Conservation (phyloP, 2,329 filamentous ascomycete genomes). For the Scedosporium aurantiacum region DNA sequence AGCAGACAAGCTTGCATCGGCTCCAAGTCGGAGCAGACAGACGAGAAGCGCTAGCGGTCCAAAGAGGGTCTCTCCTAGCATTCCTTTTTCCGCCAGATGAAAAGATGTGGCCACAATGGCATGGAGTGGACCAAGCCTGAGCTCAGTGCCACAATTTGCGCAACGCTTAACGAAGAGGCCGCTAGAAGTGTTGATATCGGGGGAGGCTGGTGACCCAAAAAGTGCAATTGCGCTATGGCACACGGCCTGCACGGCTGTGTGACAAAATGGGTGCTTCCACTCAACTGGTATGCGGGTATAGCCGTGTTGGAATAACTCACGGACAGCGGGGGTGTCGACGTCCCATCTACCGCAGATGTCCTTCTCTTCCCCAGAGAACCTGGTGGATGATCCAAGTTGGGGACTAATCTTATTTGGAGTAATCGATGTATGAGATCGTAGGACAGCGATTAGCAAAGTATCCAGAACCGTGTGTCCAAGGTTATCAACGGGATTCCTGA, state of each 20-base stretch:
- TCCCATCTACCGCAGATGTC: conserved; percentile 32
- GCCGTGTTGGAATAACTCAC: conserved; percentile 18
- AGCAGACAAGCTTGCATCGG: neutral
- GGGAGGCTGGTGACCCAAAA: neutral
- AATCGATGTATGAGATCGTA: conserved; percentile 23
- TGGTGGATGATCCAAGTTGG: conserved; percentile 13
- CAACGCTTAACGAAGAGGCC: neutral
- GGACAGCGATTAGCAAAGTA: conserved; percentile 23
- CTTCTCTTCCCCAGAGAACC: conserved; percentile 27
- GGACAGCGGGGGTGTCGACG: conserved; percentile 24
- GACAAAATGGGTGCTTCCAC: conserved; percentile 35
- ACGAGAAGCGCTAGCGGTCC: neutral
- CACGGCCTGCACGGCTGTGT: conserved; percentile 27
- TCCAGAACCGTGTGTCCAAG: conserved; percentile 27
- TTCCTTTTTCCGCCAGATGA: neutral
- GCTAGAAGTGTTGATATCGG: neutral
- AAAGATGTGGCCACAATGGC: neutral
- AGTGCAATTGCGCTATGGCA: conserved; percentile 22
- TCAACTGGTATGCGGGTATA: conserved; percentile 16
- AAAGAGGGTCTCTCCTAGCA: neutral
- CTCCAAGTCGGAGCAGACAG: neutral
- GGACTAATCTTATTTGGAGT: conserved; percentile 17
- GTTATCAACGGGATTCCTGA: conserved; percentile 12
- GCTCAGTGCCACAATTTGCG: neutral
- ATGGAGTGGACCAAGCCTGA: neutral